Evolutionary conservation across 2,329 filamentous ascomycete genomes (phyloP).

Genomic region (Fusarium mangiferae): DNA sequence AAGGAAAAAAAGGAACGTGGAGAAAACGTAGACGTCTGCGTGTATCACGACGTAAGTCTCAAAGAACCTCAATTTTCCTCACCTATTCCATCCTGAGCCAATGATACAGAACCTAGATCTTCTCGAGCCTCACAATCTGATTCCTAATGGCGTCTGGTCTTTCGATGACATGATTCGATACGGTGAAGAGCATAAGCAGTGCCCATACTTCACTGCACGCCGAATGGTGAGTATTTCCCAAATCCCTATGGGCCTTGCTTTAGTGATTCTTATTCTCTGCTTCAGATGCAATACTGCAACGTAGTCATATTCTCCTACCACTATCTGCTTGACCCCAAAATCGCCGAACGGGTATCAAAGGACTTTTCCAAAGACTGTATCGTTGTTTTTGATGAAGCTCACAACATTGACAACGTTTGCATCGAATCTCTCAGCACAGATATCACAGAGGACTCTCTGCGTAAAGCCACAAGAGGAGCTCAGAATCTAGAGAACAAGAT

Average conservation of each 20-base stretch:
- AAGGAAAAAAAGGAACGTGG: conserved; percentile 97
- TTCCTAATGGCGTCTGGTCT: conserved; percentile 96
- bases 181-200: conserved; percentile 95
- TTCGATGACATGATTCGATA: conserved; percentile 89
- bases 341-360: conserved; percentile 92
- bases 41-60: conserved; percentile 85
- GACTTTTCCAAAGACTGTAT: conserved; percentile 99
- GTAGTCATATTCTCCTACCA: conserved; percentile 99
- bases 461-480: conserved; percentile 90
- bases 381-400: conserved; percentile 97
- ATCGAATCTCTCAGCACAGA: conserved; percentile 98
- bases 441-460: conserved; percentile 91
- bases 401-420: conserved; percentile 99
- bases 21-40: conserved; percentile 92
- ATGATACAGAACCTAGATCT: conserved; percentile 82
- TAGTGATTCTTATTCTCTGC: not conserved
- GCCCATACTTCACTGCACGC: conserved; percentile 94
- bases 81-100: conserved; percentile 18
- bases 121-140: conserved; percentile 91
- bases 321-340: conserved; percentile 97
- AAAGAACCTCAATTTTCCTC: not conserved
- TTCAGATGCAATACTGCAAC: conserved; percentile 96
- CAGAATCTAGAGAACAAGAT: conserved; percentile 92
- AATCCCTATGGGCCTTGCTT: not conserved
- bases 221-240: conserved; percentile 75